Conservation (phyloP, 1,284 basidiomycete genomes). For the Puccinia triticina region DNA sequence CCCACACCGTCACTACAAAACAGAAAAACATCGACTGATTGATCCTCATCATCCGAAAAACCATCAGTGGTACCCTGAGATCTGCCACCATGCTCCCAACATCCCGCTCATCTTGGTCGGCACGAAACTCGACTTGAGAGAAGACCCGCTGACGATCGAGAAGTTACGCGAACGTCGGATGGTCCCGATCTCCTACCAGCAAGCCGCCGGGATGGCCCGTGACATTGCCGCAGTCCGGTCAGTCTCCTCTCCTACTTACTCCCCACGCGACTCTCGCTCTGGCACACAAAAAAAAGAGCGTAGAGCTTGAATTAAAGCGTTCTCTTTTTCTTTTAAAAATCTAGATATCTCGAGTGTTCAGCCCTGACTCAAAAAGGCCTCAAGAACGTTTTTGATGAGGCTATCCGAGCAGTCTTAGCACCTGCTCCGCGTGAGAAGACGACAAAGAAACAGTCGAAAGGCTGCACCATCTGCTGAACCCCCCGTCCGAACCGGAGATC, state of each 20-base stretch:
- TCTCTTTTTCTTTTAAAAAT: background rate
- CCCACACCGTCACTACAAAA: slow-evolving; percentile 50
- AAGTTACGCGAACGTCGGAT: slow-evolving; percentile 92
- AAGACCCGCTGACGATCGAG: slow-evolving; percentile 86
- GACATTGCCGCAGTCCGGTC: slow-evolving; percentile 82
- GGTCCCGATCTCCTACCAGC: slow-evolving; percentile 86
- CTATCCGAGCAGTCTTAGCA: slow-evolving; percentile 70
- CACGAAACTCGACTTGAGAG: slow-evolving; percentile 95
- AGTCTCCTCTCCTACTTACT: slow-evolving; percentile 35
- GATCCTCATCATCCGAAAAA: background rate
- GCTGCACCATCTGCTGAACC: slow-evolving; percentile 42
- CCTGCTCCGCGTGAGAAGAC: slow-evolving; percentile 60
- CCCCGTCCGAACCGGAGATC: background rate
- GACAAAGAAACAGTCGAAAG: slow-evolving; percentile 59
- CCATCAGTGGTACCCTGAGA: slow-evolving; percentile 88
- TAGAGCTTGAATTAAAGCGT: background rate
- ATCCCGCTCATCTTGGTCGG: slow-evolving; percentile 89
- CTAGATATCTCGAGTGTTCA: slow-evolving; percentile 92
- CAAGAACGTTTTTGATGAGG: slow-evolving; percentile 96
- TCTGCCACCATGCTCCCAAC: slow-evolving; percentile 95
- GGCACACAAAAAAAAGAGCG: no score
- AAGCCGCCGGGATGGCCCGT: slow-evolving; percentile 86
- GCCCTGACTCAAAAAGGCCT: slow-evolving; percentile 96
- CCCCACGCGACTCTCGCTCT: no score
- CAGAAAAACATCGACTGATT: slow-evolving; percentile 21